Percentiles rank a stretch among this genome's conserved stretches.
Evolutionary conservation across 2,329 filamentous ascomycete species (phyloP).

Genomic region (Ilyonectria mors-panacis): DNA sequence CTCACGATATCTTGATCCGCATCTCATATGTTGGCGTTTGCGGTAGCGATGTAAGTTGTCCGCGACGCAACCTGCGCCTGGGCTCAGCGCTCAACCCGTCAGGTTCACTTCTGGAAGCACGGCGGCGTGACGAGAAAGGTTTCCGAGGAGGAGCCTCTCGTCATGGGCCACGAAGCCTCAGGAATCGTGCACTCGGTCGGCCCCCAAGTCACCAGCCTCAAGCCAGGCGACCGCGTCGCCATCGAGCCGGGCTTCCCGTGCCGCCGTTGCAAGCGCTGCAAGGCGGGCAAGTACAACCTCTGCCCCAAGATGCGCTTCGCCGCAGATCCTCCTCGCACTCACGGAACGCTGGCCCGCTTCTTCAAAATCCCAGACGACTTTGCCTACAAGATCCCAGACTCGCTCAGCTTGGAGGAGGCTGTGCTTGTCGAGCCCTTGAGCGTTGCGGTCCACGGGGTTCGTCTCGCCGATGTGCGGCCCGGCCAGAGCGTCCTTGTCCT

Average conservation of each 20-base stretch:
- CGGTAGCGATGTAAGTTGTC: constrained; percentile 44
- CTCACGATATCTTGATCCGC: constrained; percentile 42
- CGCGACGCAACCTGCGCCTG: neutral
- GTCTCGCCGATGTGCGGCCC: constrained; percentile 78
- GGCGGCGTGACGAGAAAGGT: constrained; percentile 86
- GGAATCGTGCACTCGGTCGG: constrained; percentile 83
- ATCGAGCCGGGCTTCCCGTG: constrained; percentile 93
- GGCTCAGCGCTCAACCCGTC: neutral
- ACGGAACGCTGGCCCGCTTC: constrained; percentile 90
- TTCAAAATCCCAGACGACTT: constrained; percentile 89
- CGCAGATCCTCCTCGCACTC: constrained; percentile 85
- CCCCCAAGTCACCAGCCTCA: constrained; percentile 71
- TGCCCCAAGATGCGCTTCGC: constrained; percentile 91
- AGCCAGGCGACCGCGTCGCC: constrained; percentile 86
- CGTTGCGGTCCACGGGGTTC: constrained; percentile 87
- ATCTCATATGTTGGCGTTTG: constrained; percentile 48
- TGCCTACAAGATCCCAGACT: constrained; percentile 88
- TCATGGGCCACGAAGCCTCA: constrained; percentile 78
- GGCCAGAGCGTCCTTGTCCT: constrained; percentile 88
- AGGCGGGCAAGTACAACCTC: constrained; percentile 88
- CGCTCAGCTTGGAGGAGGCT: constrained; percentile 84
- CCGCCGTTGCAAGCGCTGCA: constrained; percentile 82
- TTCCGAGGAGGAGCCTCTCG: constrained; percentile 83
- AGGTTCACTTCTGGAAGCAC: constrained; percentile 89
- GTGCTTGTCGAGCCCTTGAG: constrained; percentile 90